Percentiles rank a stretch among this genome's conserved stretches.
Conservation (phyloP, 257 asterid genomes). For the Gentiana straminea region DNA sequence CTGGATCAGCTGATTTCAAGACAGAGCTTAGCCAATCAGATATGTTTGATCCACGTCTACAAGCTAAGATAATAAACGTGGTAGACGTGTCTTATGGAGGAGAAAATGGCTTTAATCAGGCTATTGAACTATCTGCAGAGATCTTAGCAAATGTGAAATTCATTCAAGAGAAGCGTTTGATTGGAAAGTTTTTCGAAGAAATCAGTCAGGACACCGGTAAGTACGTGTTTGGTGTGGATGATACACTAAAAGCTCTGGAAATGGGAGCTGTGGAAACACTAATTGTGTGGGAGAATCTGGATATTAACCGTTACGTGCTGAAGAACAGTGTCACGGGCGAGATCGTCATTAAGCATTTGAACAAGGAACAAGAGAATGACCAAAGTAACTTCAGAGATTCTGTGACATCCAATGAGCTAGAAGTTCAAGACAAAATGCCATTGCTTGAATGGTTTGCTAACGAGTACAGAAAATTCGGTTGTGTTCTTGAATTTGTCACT, state of each 20-base stretch:
- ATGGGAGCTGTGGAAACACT: constrained; percentile 44
- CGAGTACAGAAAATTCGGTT: constrained; percentile 31
- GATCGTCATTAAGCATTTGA: constrained; percentile 27
- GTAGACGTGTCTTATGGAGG: constrained; percentile 44
- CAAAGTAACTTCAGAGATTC: constrained; percentile 30
- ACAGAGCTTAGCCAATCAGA: constrained; percentile 40
- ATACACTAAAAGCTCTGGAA: constrained; percentile 33
- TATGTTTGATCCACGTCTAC: constrained; percentile 40
- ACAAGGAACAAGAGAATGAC: constrained; percentile 29
- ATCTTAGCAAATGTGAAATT: constrained; percentile 36
- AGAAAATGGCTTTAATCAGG: constrained; percentile 40
- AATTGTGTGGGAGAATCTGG: constrained; percentile 40
- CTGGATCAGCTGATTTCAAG: constrained; percentile 41
- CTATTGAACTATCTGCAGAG: constrained; percentile 35
- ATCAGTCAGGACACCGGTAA: constrained; percentile 41
- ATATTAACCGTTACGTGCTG: constrained; percentile 24
- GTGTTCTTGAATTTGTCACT: constrained; percentile 36
- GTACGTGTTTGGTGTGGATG: constrained; percentile 40
- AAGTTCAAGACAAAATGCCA: constrained; percentile 37
- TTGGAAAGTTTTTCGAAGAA: constrained; percentile 40
- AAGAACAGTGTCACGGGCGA: constrained; percentile 20
- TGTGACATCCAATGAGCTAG: constrained; percentile 24
- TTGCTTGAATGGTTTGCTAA: constrained; percentile 42
- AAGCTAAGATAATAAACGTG: constrained; percentile 36
- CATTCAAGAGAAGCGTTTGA: constrained; percentile 36